These are phyloP conservation scores for Tricholoma terreum DNA, from an alignment of 768 basidiomycete genomes.

Conservation along the genomic window DNA sequence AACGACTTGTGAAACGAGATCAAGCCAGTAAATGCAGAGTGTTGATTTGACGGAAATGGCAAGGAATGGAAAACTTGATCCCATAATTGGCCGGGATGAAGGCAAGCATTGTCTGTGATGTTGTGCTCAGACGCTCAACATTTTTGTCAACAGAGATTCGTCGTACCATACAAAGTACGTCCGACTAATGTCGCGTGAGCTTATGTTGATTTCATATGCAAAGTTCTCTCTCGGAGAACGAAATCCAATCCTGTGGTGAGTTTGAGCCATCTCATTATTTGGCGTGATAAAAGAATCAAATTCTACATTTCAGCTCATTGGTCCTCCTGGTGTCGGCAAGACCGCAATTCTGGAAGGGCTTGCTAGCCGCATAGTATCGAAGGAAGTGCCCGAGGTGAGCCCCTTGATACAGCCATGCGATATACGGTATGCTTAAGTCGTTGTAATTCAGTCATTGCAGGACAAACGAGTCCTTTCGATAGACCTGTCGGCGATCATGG, in stretches of 20 bases:
- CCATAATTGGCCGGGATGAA: constrained; percentile 86
- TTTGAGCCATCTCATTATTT: neutral
- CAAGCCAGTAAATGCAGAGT: constrained; percentile 44
- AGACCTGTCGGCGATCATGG: constrained; percentile 80
- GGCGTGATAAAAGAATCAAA: neutral
- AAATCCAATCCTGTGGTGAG: constrained; percentile 89
- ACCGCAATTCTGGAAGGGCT: constrained; percentile 91
- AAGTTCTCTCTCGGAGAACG: constrained; percentile 82
- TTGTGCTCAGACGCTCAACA: neutral
- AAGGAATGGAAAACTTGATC: constrained; percentile 81
- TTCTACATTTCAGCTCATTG: constrained; percentile 53
- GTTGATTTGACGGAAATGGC: constrained; percentile 84
- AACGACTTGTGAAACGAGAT: neutral
- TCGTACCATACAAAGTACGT: constrained; percentile 84
- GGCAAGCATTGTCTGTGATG: constrained; percentile 33
- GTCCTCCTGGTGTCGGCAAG: constrained; percentile 89
- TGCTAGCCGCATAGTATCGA: constrained; percentile 80
- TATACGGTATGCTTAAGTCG: neutral
- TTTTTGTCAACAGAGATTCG: constrained; percentile 61
- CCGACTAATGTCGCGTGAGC: neutral
- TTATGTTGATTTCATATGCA: neutral
- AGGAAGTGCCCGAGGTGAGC: constrained; percentile 86
- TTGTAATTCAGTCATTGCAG: constrained; percentile 62
- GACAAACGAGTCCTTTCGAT: constrained; percentile 86
- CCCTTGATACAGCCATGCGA: neutral